These are phyloP conservation scores for Elymus sibiricus DNA, from an alignment of 176 grass and related monocot species.

Conservation along the genomic window DNA sequence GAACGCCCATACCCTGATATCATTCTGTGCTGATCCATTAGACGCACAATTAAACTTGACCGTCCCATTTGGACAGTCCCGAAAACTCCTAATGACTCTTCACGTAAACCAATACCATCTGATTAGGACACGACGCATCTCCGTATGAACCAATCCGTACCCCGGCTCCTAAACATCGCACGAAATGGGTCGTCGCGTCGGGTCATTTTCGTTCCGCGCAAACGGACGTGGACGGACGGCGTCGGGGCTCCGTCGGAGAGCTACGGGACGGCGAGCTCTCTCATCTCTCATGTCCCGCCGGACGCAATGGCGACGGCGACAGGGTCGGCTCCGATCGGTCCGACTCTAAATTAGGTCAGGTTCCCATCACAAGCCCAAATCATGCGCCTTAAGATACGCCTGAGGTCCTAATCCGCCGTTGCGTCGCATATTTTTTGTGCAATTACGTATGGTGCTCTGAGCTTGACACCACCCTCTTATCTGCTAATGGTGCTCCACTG, in stretches of 20 bases:
- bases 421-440: neutral
- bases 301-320: neutral
- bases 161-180: neutral
- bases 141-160: neutral
- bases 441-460: neutral
- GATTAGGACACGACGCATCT: neutral
- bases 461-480: neutral
- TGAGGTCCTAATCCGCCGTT: neutral
- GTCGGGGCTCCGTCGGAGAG: slow-evolving; percentile 1
- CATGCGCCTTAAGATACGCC: neutral
- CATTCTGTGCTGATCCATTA: neutral
- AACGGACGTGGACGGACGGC: neutral
- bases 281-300: neutral
- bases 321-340: neutral
- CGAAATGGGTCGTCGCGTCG: neutral
- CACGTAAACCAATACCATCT: neutral
- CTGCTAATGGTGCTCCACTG: neutral
- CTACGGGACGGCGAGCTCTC: neutral
- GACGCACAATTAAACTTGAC: neutral
- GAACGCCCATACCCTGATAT: neutral
- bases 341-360: neutral
- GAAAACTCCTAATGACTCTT: neutral
- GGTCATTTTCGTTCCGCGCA: slow-evolving; percentile 10
- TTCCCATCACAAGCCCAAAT: neutral
- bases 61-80: neutral